Percentiles rank a stretch among this genome's conserved stretches.
Evolutionary conservation across 306 rosid species (phyloP).

Genomic region (Mucuna pruriens): DNA sequence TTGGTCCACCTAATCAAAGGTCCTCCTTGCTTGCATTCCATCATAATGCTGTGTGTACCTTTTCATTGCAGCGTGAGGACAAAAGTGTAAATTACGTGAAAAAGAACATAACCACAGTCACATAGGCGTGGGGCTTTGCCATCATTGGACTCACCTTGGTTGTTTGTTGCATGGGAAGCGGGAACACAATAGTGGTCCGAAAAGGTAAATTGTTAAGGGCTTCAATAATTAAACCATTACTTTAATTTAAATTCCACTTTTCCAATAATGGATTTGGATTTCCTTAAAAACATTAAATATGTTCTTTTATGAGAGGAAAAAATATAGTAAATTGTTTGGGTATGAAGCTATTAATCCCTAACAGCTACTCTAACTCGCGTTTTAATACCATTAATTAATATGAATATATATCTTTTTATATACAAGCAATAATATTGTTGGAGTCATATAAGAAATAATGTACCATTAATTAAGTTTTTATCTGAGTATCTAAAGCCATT

Average conservation of each 20-base stretch:
- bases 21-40: constrained; percentile 43
- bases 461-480: too few species aligned
- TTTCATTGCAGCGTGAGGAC: constrained; percentile 54
- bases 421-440: too few species aligned
- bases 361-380: background rate
- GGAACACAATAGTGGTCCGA: constrained; percentile 6
- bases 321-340: background rate
- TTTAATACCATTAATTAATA: background rate
- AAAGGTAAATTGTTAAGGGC: constrained; percentile 30
- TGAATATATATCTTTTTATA: too few species aligned
- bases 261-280: background rate
- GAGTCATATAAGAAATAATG: too few species aligned
- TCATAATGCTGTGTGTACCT: constrained; percentile 53
- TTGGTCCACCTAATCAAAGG: constrained; percentile 64
- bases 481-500: too few species aligned
- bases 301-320: background rate
- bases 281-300: background rate
- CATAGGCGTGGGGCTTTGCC: constrained; percentile 62
- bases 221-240: background rate
- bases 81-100: constrained; percentile 45
- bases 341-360: background rate
- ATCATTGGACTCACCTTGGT: constrained; percentile 65
- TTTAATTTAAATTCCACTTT: background rate
- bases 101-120: constrained; percentile 29
- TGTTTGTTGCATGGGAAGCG: constrained; percentile 46